Evolutionary conservation across 352 stramenopile species (phyloP), one percentile per base, ranked within the genome.

Genomic region (Phytopythium chamaehyphon): DNA sequence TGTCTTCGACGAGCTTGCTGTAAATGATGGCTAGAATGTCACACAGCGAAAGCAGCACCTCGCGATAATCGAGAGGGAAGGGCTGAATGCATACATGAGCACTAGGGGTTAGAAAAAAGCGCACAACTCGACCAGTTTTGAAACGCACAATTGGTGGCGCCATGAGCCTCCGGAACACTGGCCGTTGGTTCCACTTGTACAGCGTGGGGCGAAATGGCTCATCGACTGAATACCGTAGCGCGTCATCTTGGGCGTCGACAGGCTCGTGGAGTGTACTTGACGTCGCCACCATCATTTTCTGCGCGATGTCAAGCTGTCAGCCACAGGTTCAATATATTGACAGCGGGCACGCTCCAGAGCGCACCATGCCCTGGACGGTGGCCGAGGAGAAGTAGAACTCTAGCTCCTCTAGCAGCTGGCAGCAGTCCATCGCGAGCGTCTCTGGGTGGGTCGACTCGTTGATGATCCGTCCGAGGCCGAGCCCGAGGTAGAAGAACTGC

Each of bases 221-320:
- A 18, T 73, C 37, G 10, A 66, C 48, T 9, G 69, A 72, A 44
- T 76, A 76, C 39, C 72, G 64, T 12, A 54, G 46, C 12, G 72
- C 61, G 8, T 77, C 66, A 12, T 73, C 61, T 37, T 61, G 62
- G 33, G 63, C 65, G 10, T 59, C 59, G 0, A 78, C 45, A 28
- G 73, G 69, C 52, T 84, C 71, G 40, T 93, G 75, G 19, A 93
- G 62, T 21, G 81, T 69, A 22, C 63, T 83, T 11, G 70, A 85
- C 23, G 83, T 86, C 24, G 81, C 81, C 38, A 93, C 81, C 72
- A 93, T 86, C 54, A 93, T 68, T 83, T 93, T 93, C 78, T 89
- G 59, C 18, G 1, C 3, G n/a, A 16, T 8, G 26, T 26, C 6
- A 40, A 35, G 11, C 16, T 40, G 14, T 9, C 16, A 33, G 35